Percentiles rank a stretch among this genome's conserved stretches.
phyloP scores from a whole-genome alignment of 2,329 filamentous ascomycete species.

The Sarocladium strictum region DNA sequence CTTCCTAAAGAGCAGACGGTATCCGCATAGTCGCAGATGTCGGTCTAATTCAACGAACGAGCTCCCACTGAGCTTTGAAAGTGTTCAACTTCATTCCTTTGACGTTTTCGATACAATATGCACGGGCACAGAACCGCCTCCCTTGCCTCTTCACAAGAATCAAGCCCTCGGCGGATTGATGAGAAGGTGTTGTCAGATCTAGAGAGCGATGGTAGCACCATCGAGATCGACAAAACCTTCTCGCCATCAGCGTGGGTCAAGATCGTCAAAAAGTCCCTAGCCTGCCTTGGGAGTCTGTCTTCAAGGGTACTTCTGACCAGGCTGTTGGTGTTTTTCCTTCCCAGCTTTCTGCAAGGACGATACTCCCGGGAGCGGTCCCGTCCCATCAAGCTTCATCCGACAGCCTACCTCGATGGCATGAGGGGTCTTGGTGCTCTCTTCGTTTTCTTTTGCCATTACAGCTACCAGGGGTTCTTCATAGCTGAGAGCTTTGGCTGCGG shows the following conservation, averaged over 20 bases:
- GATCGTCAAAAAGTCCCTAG: neutral
- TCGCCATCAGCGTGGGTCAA: conserved; percentile 23
- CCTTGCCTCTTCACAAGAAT: neutral
- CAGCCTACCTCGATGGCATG: conserved; percentile 53
- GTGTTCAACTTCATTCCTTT: no score
- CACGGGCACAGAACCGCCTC: neutral
- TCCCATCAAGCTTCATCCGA: conserved; percentile 40
- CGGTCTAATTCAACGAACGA: no score
- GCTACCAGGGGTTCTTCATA: conserved; percentile 46
- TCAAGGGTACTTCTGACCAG: conserved; percentile 33
- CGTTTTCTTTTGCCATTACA: conserved; percentile 52
- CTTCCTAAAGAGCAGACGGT: no score
- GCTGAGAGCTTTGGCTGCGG: conserved; percentile 43
- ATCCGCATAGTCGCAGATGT: no score
- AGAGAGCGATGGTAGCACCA: conserved; percentile 34
- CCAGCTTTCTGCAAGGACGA: conserved; percentile 45
- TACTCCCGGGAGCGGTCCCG: conserved; percentile 34
- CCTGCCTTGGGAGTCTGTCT: conserved; percentile 21
- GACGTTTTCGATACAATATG: neutral
- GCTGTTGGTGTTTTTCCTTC: conserved; percentile 39
- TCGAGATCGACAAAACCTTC: conserved; percentile 31
- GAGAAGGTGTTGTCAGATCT: conserved; percentile 27
- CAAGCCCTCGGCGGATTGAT: neutral
- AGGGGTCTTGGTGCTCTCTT: conserved; percentile 49
- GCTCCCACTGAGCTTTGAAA: neutral